Conservation (phyloP, 169 alveolate genomes). For the Plasmodium cynomolgi region DNA sequence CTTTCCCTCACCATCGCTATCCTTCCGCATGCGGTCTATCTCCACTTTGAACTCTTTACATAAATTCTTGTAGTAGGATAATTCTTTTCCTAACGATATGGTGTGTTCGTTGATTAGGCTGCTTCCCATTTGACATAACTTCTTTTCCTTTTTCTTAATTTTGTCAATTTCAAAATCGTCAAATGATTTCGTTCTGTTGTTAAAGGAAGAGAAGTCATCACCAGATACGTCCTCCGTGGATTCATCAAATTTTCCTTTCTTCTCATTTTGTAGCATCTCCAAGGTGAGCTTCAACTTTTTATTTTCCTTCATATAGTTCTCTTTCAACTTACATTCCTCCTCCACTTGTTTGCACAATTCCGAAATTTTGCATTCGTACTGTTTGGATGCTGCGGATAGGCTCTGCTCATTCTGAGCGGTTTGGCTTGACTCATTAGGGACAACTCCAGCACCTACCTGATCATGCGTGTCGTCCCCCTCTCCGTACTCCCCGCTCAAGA, state of each 20-base stretch:
- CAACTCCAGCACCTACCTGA: neutral
- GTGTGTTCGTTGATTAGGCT: conserved; percentile 36
- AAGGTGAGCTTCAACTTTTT: conserved; percentile 39
- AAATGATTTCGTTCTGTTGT: conserved; percentile 42
- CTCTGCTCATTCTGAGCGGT: neutral
- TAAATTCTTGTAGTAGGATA: conserved; percentile 61
- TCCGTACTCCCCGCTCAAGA: neutral
- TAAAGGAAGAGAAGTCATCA: conserved; percentile 3
- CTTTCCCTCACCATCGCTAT: neutral
- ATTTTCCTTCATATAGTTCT: conserved; percentile 41
- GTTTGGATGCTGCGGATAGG: neutral
- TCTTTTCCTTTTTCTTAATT: conserved; percentile 19
- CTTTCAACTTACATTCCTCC: conserved; percentile 49
- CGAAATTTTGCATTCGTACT: conserved; percentile 5
- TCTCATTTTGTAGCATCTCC: conserved; percentile 29
- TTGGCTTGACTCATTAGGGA: neutral
- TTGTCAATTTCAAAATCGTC: conserved; percentile 56
- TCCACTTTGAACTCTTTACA: conserved; percentile 65
- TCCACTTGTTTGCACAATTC: conserved; percentile 38
- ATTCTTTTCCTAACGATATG: conserved; percentile 56
- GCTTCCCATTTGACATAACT: neutral
- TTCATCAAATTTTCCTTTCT: conserved; percentile 18
- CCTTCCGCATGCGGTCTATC: conserved; percentile 8
- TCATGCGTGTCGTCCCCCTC: neutral
- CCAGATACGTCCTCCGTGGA: neutral